These are phyloP conservation scores for Lactarius sanguifluus DNA, from an alignment of 768 basidiomycete genomes.

Conservation along the genomic window DNA sequence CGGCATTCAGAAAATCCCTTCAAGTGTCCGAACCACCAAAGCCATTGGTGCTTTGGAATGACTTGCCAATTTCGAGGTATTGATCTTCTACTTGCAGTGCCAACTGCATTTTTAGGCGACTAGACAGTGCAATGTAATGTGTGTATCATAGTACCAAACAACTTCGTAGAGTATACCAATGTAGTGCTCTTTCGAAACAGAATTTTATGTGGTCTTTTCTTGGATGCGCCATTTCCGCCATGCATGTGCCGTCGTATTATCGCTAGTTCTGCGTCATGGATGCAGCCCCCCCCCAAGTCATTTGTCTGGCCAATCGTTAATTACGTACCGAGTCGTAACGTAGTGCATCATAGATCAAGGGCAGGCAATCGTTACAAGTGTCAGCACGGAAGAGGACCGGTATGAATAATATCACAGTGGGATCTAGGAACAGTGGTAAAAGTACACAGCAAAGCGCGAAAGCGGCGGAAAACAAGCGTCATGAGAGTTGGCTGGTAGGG, in stretches of 20 bases:
- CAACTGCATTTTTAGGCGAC: neutral
- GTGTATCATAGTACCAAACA: neutral
- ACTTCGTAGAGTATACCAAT: slow-evolving; percentile 1
- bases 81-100: slow-evolving; percentile 34
- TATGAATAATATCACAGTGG: slow-evolving; percentile 16
- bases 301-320: slow-evolving; percentile 4
- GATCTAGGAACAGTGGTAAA: slow-evolving; percentile 10
- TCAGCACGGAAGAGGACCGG: neutral
- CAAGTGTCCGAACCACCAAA: slow-evolving; percentile 54
- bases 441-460: slow-evolving; percentile 25
- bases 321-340: slow-evolving; percentile 10
- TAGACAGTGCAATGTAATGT: neutral
- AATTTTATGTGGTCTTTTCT: neutral
- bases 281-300: neutral
- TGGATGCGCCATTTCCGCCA: neutral
- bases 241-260: neutral
- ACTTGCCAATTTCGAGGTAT: slow-evolving; percentile 60
- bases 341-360: slow-evolving; percentile 12
- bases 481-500: slow-evolving; percentile 31
- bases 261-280: neutral
- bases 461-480: slow-evolving; percentile 30
- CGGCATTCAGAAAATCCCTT: slow-evolving; percentile 63
- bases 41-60: slow-evolving; percentile 73
- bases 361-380: slow-evolving; percentile 13
- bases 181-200: neutral